These are phyloP conservation scores for Globisporangium paroecandrum DNA, from an alignment of 352 stramenopile species.

Conservation along the genomic window DNA sequence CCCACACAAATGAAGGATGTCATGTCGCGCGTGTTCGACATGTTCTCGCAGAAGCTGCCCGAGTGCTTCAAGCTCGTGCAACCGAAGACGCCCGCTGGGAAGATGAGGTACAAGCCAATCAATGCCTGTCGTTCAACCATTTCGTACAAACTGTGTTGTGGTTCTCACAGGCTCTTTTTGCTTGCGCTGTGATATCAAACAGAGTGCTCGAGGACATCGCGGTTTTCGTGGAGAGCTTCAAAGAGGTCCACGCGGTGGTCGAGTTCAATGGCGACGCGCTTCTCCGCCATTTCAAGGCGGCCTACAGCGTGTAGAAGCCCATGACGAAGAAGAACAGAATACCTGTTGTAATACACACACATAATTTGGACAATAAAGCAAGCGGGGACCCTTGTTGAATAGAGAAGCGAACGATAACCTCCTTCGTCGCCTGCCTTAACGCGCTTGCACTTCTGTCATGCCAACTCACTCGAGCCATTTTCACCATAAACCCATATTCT, in stretches of 20 bases:
- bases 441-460: too few species aligned
- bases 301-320: conserved; percentile 34
- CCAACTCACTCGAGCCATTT: too few species aligned
- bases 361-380: too few species aligned
- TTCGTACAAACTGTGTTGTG: not conserved
- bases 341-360: too few species aligned
- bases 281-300: conserved; percentile 54
- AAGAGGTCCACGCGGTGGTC: conserved; percentile 60
- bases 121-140: not conserved
- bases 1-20: conserved; percentile 94
- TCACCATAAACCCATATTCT: too few species aligned
- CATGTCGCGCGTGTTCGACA: conserved; percentile 89
- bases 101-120: conserved; percentile 46
- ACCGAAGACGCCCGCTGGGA: conserved; percentile 68
- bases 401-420: too few species aligned
- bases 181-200: not conserved
- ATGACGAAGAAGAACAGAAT: not conserved
- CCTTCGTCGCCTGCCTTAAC: too few species aligned
- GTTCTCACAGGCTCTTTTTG: not conserved
- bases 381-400: too few species aligned
- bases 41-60: conserved; percentile 86
- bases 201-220: conserved; percentile 74
- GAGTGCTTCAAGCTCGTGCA: conserved; percentile 86
- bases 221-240: conserved; percentile 72
- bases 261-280: conserved; percentile 64